phyloP scores from a whole-genome alignment of 2,329 filamentous ascomycete species.

The Didymosphaeria variabile region DNA sequence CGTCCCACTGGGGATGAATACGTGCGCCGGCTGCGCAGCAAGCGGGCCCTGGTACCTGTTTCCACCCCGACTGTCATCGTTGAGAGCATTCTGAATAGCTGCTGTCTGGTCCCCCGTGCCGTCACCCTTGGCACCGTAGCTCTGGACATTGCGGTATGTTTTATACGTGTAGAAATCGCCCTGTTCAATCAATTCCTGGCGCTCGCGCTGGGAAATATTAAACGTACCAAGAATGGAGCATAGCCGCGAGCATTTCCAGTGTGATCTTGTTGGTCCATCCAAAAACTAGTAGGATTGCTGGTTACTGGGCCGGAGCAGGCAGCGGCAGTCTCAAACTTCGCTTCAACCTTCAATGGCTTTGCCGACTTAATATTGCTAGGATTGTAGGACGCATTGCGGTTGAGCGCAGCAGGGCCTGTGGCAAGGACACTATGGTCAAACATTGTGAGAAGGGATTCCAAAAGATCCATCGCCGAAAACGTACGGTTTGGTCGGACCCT shows the following conservation, averaged over 20 bases:
- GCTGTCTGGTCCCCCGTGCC: constrained; percentile 86
- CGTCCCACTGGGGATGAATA: constrained; percentile 7
- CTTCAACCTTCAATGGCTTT: not conserved
- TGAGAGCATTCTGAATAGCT: constrained; percentile 78
- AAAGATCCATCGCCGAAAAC: not conserved
- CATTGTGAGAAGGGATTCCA: not conserved
- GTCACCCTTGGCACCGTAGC: constrained; percentile 80
- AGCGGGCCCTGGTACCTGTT: constrained; percentile 8
- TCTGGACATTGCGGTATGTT: constrained; percentile 11
- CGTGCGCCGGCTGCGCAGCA: constrained; percentile 12
- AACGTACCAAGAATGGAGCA: constrained; percentile 12
- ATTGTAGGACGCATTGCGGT: constrained; percentile 8
- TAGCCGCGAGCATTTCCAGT: constrained; percentile 8
- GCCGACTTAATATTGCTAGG: constrained; percentile 5
- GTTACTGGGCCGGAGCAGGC: constrained; percentile 10
- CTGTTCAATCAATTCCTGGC: not conserved
- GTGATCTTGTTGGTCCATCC: constrained; percentile 16
- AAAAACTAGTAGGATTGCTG: constrained; percentile 5
- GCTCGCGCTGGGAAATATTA: not conserved
- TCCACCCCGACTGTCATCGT: constrained; percentile 52
- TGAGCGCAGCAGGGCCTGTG: constrained; percentile 2
- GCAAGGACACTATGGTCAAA: not conserved
- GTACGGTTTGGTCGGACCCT: constrained; percentile 3
- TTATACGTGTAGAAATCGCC: constrained; percentile 11
- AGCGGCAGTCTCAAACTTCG: constrained; percentile 4